Evolutionary conservation across 495 filamentous ascomycete genomes (phyloP), one percentile per base, ranked within the genome.

Genomic region (Friedmanniomyces simplex): DNA sequence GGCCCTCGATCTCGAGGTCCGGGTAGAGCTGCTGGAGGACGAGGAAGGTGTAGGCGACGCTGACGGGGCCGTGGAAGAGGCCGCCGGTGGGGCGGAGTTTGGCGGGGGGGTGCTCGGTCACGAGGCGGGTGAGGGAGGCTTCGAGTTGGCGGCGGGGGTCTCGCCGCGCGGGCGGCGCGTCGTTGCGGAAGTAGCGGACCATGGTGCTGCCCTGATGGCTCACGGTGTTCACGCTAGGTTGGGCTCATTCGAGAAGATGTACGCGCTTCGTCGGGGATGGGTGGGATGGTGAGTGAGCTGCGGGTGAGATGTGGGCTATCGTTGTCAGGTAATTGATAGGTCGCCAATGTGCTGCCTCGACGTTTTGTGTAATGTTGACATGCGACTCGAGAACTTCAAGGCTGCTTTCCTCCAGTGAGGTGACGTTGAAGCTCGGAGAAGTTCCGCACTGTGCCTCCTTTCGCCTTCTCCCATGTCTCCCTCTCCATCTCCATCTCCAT

Each of bases 1-100:
- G 69, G 28, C 72, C 72, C 49, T 66, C 67, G 50, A 83, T 68
- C 16, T 65, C 51, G 6, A 82, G 53, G 42, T 76, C 69, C 0
- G 80, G 76, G 36, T 77, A 74, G 20, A 67, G 58, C 8, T 65
- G 59, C 20, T 78, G 77, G 2, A 83, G 72, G 1, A 69, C 66
- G 24, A 78, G 74, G 70, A 85, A 79, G 0, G 84, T 71, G 64
- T 80, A 79, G 11, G 79, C 80, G 20, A 84, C 68, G 24, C 76
- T 78, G 0, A 80, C 79, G 11, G 81, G 81, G 0, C 82, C 83
- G 45, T 73, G 71, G 69, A 77, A 84, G 25, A 85, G 66, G 0
- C 82, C 82, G 11, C 71, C 71, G 8, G 68, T 64, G 10, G 70
- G 70, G 10, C 60, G 54, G n/a, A 73, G 56, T 8, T 51, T 37